phyloP scores from a whole-genome alignment of 345 rosid species.

The Acer campestre region DNA sequence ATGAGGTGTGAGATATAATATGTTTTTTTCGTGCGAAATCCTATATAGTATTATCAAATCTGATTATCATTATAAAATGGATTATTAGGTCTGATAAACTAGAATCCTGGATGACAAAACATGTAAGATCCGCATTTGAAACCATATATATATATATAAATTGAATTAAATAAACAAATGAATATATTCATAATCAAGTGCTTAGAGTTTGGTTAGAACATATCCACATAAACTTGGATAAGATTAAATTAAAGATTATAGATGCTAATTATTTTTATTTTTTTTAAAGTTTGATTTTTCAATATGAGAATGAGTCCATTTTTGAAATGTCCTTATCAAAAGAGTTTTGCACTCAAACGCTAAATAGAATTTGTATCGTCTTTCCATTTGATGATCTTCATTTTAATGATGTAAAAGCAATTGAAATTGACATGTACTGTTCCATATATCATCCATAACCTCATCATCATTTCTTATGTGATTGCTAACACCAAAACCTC shows the following conservation, averaged over 20 bases:
- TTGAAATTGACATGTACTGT: slow-evolving; percentile 3
- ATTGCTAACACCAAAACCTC: no score
- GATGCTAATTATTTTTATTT: slow-evolving; percentile 1
- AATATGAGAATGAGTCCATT: background rate
- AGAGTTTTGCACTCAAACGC: slow-evolving; percentile 39
- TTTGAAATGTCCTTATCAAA: slow-evolving; percentile 11
- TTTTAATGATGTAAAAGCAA: background rate
- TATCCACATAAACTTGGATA: background rate
- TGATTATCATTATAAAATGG: no score
- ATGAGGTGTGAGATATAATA: no score
- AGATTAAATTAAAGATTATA: background rate
- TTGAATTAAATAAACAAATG: background rate
- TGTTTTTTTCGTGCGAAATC: no score
- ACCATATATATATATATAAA: background rate
- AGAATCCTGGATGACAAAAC: no score
- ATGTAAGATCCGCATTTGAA: no score
- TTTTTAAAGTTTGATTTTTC: slow-evolving; percentile 10
- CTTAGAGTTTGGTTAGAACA: background rate
- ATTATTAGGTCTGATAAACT: no score
- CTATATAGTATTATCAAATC: no score
- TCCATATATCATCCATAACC: background rate
- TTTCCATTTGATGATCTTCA: background rate
- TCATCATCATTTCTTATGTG: background rate
- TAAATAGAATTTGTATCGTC: slow-evolving; percentile 15
- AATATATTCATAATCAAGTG: no score